Conservation (phyloP, 1,284 basidiomycete species). For the Rhodotorula sp. region DNA sequence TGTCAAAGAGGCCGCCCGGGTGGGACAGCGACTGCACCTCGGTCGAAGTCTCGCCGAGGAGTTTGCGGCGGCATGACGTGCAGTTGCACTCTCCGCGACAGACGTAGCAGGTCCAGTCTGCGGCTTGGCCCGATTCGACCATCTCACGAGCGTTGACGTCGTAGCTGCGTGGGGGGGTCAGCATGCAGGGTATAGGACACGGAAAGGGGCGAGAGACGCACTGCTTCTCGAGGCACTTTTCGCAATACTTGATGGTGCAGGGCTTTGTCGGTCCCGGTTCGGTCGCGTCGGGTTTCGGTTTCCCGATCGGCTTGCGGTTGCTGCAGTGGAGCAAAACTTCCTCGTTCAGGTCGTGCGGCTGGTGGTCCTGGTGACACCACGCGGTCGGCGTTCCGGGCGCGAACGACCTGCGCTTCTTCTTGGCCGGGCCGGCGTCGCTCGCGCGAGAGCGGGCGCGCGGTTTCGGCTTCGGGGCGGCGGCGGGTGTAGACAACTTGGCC, state of each 20-base stretch:
- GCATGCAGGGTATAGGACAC: neutral
- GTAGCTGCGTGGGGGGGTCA: constrained; percentile 4
- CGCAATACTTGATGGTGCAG: constrained; percentile 18
- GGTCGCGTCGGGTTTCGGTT: neutral
- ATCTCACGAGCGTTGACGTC: neutral
- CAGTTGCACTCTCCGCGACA: constrained; percentile 27
- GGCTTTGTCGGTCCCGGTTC: constrained; percentile 1
- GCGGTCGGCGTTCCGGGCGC: constrained; percentile 8
- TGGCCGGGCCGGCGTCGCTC: constrained; percentile 1
- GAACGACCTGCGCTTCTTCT: constrained; percentile 16
- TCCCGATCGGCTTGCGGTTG: constrained; percentile 2
- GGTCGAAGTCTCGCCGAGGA: neutral
- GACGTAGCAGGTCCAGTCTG: constrained; percentile 16
- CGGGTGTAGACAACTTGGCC: neutral
- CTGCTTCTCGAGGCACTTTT: constrained; percentile 11
- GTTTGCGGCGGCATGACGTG: constrained; percentile 13
- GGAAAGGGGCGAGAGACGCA: neutral
- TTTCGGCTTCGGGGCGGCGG: neutral
- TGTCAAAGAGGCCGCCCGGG: neutral
- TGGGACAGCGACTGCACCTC: neutral
- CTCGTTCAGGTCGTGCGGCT: constrained; percentile 6
- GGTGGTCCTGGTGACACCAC: constrained; percentile 33
- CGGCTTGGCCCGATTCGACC: neutral
- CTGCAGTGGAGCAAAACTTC: constrained; percentile 13
- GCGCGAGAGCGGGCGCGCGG: neutral